Evolutionary conservation across 2,329 filamentous ascomycete species (phyloP).

Genomic region (Dactylellina parvicollis): DNA sequence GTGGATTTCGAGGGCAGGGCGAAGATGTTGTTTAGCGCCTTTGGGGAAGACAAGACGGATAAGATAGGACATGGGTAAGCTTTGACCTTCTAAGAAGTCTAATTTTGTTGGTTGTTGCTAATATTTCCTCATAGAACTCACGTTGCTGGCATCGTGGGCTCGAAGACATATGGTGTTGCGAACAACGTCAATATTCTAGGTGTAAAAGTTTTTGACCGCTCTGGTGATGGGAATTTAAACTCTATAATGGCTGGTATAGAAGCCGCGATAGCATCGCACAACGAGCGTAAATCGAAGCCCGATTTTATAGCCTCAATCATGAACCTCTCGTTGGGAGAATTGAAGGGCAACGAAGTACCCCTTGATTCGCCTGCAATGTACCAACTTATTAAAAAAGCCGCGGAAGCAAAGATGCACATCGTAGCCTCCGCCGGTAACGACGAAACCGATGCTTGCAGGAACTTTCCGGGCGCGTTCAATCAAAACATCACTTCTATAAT

Average conservation of each 20-base stretch:
- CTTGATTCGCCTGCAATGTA: slow-evolving; percentile 65
- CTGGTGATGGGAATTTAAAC: slow-evolving; percentile 63
- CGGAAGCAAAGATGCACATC: slow-evolving; percentile 61
- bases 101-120: neutral
- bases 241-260: slow-evolving; percentile 62
- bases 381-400: slow-evolving; percentile 64
- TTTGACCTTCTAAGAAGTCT: slow-evolving; percentile 64
- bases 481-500: slow-evolving; percentile 61
- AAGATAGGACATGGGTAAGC: slow-evolving; percentile 64
- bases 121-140: slow-evolving; percentile 49
- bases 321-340: slow-evolving; percentile 68
- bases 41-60: slow-evolving; percentile 65
- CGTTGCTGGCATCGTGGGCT: slow-evolving; percentile 55
- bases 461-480: slow-evolving; percentile 60
- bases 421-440: slow-evolving; percentile 63
- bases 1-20: slow-evolving; percentile 57
- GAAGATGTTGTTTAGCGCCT: slow-evolving; percentile 51
- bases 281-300: slow-evolving; percentile 61
- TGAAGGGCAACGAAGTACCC: slow-evolving; percentile 62
- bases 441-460: slow-evolving; percentile 54
- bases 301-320: slow-evolving; percentile 62
- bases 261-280: slow-evolving; percentile 63
- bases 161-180: slow-evolving; percentile 63
- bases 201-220: slow-evolving; percentile 64
- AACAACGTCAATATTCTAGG: slow-evolving; percentile 64